Conservation (phyloP, 1,284 basidiomycete species). For the Ustilago sp. region DNA sequence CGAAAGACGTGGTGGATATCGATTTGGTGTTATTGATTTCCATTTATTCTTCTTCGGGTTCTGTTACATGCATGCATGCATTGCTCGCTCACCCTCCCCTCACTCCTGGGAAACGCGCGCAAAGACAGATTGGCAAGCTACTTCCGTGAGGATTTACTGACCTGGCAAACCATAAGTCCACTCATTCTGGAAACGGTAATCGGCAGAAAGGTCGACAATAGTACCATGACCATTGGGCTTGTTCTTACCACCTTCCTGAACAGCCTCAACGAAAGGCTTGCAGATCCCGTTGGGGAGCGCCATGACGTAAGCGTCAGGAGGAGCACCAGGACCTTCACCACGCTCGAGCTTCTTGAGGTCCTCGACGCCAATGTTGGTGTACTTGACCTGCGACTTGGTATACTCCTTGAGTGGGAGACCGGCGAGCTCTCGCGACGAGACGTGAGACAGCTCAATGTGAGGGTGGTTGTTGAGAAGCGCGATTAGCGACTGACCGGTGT, state of each 20-base stretch:
- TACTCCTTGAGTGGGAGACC: slow-evolving; percentile 85
- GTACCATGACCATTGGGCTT: slow-evolving; percentile 75
- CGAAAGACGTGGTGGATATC: slow-evolving; percentile 7
- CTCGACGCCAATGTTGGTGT: slow-evolving; percentile 66
- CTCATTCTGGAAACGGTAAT: slow-evolving; percentile 91
- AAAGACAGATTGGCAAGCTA: not conserved
- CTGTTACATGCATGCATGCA: slow-evolving; percentile 2
- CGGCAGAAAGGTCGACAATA: slow-evolving; percentile 91
- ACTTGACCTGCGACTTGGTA: slow-evolving; percentile 78
- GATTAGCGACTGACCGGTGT: slow-evolving; percentile 92
- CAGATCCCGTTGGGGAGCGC: slow-evolving; percentile 96
- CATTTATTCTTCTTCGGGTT: slow-evolving; percentile 24
- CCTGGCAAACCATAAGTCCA: slow-evolving; percentile 99
- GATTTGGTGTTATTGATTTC: not conserved
- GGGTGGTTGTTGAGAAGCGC: slow-evolving; percentile 87
- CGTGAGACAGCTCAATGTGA: slow-evolving; percentile 87
- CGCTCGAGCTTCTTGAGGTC: slow-evolving; percentile 67
- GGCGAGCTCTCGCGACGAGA: slow-evolving; percentile 93
- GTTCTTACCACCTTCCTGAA: slow-evolving; percentile 79
- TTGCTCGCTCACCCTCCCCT: not conserved
- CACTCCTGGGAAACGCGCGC: not conserved
- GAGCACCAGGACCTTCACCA: slow-evolving; percentile 62
- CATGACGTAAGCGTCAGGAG: slow-evolving; percentile 76
- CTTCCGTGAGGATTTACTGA: slow-evolving; percentile 74
- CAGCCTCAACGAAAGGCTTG: slow-evolving; percentile 96